Evolutionary conservation across 371 early-diverging fungal genomes (phyloP), one percentile per base, ranked within the genome.

Genomic region (Syncephalis plumigaleata): DNA sequence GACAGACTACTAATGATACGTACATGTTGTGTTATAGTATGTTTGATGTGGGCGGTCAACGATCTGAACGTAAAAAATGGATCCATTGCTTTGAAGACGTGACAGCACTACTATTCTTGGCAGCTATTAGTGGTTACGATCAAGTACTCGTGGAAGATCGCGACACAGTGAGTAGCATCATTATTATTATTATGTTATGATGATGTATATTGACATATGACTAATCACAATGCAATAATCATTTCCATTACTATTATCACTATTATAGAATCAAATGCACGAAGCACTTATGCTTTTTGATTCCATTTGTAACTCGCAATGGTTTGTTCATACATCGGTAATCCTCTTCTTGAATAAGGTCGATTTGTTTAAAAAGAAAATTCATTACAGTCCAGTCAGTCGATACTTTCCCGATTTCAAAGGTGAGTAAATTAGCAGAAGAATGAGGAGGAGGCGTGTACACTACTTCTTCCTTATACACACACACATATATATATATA

Each of bases 51-150:
- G 81, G 83, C 11, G 82, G 82, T 2, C 84, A 81, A 44, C 69
- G 88, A 39, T 82, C 84, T 17, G 88, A 88, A 59, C 71, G 96
- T 43, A 91, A 87, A 57, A 31, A 31, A 11, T 31, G 31, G 31
- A 84, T 87, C 47, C 92, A 91, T 52, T 92, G 90, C 55, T 84
- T 91, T 66, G 79, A 89, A 67, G 68, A 70, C 36, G 89, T 83
- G 16, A 88, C 71, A 39, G 73, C 66, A 44, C 83, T 73, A 54
- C 84, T 74, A 45, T 84, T 71, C 62, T 79, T 69, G 58, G 82
- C 75, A 46, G 84, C 80, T 22, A 62, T 78, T 26, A 70, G 69
- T 57, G 83, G 72, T 58, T 84, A 75, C 58, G 87, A 78, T 53
- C 87, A 87, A 60, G 74, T 73, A 22, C 63, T 86, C 44, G 64